phyloP scores from a whole-genome alignment of 2,329 filamentous ascomycete species.

The Arthroderma sp. region DNA sequence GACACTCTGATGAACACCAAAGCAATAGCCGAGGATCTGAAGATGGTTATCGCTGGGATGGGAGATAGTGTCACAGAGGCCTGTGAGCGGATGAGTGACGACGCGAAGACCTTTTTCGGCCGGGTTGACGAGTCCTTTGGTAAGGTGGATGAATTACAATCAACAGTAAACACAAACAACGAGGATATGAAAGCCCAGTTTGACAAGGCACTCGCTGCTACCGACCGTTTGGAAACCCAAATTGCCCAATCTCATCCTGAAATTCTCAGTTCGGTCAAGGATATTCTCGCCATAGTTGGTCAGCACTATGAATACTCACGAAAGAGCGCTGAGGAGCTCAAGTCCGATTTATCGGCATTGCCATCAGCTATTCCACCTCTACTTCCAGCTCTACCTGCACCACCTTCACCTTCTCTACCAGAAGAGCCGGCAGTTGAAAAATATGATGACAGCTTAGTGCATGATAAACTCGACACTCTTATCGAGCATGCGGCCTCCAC shows the following conservation, averaged over 20 bases:
- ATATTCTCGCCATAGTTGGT: conserved; percentile 68
- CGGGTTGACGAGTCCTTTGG: conserved; percentile 66
- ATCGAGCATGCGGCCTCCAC: conserved; percentile 41
- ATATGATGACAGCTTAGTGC: conserved; percentile 47
- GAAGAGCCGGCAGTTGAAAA: conserved; percentile 33
- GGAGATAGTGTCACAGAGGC: conserved; percentile 68
- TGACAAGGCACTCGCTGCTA: conserved; percentile 56
- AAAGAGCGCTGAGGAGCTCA: conserved; percentile 48
- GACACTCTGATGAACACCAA: conserved; percentile 64
- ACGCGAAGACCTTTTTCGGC: conserved; percentile 73
- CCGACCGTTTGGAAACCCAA: conserved; percentile 65
- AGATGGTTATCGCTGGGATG: conserved; percentile 71
- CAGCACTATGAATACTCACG: conserved; percentile 85
- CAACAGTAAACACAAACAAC: conserved; percentile 63
- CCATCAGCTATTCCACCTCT: conserved; percentile 43
- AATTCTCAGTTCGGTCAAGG: conserved; percentile 71
- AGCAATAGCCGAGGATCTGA: conserved; percentile 72
- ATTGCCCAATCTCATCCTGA: conserved; percentile 76
- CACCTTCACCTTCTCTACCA: conserved; percentile 42
- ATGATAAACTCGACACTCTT: conserved; percentile 45
- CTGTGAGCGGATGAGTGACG: conserved; percentile 73
- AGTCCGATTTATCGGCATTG: conserved; percentile 40
- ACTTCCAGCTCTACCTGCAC: conserved; percentile 39
- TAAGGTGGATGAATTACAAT: conserved; percentile 60
- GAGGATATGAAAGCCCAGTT: conserved; percentile 71